Base-by-base conservation (phyloP, 1,284 basidiomycete species). In the Fistulinella cinereoalba region DNA sequence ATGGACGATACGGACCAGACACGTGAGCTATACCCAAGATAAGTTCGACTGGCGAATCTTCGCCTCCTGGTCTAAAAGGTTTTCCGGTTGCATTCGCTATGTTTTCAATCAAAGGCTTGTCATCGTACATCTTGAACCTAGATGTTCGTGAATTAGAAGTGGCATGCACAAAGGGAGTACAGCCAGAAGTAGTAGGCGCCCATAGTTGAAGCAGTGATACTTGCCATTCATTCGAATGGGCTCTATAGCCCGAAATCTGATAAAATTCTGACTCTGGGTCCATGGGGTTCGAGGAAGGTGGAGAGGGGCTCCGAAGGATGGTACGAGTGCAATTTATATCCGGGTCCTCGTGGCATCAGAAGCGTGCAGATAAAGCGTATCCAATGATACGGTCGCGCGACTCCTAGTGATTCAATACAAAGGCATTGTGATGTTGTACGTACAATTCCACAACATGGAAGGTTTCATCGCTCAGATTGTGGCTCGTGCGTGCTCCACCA, bases 121-220 rank as follows among this genome's bases (percentile, higher is more conserved):
- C 64, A 29, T 68, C 56, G 16, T 43, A 68, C 19, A 10, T 43
- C 6, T 55, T 53, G 44, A 68, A 68, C 66, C 63, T 65, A 37
- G 3, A 27, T n/a, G n/a, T 2, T 1, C 22, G 10, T n/a, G n/a
- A n/a, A 15, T 32, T 15, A 29, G 23, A 12, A 18, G n/a, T 11
- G 21, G 6, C 15, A 9, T 6, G 6, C 9, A n/a, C 12, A 29
- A 32, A 39, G 29, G 32, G 16, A 41, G 28, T 31, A 41, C 39
- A n/a, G 15, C 29, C 13, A 29, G 23, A 12, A 18, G n/a, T 11
- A 18, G 6, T 13, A 9, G 4, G 6, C 9, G 15, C 12, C 25
- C 29, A 39, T 25, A 29, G 16, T 41, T 28, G 31, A 41, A 37
- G 13, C 33, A 13, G 7, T 5, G 18, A 12, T 6, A 41, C 57